These are phyloP conservation scores for Saccharomycopsis hybrid DNA, from an alignment of 1,139 yeast species.

Conservation along the genomic window DNA sequence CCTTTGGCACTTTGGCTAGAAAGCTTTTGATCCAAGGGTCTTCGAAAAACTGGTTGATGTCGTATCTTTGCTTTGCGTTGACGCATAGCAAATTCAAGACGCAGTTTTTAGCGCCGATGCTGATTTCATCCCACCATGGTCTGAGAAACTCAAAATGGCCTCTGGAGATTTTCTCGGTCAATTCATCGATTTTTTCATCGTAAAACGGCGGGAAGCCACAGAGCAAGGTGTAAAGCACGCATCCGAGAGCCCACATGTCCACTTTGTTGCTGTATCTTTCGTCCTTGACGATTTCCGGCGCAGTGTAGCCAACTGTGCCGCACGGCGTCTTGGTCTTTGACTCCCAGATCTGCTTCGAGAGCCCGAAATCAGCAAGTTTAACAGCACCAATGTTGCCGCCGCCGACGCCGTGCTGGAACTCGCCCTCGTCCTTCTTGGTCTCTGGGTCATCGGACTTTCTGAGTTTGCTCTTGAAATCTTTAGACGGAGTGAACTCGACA, in stretches of 20 bases:
- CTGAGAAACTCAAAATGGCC: constrained; percentile 81
- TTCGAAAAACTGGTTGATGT: constrained; percentile 66
- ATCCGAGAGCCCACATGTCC: constrained; percentile 95
- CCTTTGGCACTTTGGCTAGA: constrained; percentile 17
- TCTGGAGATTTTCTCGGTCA: constrained; percentile 75
- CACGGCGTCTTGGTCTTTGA: constrained; percentile 77
- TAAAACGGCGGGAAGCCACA: constrained; percentile 97
- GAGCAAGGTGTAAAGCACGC: constrained; percentile 79
- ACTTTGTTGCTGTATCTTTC: constrained; percentile 84
- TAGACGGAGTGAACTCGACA: constrained; percentile 15
- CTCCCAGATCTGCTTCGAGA: constrained; percentile 74
- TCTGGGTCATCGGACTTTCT: constrained; percentile 80
- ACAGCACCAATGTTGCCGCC: constrained; percentile 86
- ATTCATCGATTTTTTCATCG: constrained; percentile 77
- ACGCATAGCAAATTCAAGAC: constrained; percentile 74
- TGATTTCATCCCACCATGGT: constrained; percentile 98
- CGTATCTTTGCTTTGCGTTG: constrained; percentile 70
- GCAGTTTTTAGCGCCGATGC: constrained; percentile 71
- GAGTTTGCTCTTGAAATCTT: constrained; percentile 31
- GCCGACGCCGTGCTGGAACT: constrained; percentile 67
- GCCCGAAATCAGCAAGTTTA: constrained; percentile 88
- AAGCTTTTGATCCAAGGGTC: constrained; percentile 66
- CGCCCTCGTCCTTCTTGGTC: constrained; percentile 79
- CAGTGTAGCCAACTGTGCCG: constrained; percentile 88
- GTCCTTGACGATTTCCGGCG: constrained; percentile 88